Evolutionary conservation across 805 yeast species (phyloP).

Genomic region (Danielozyma ontarioensis): DNA sequence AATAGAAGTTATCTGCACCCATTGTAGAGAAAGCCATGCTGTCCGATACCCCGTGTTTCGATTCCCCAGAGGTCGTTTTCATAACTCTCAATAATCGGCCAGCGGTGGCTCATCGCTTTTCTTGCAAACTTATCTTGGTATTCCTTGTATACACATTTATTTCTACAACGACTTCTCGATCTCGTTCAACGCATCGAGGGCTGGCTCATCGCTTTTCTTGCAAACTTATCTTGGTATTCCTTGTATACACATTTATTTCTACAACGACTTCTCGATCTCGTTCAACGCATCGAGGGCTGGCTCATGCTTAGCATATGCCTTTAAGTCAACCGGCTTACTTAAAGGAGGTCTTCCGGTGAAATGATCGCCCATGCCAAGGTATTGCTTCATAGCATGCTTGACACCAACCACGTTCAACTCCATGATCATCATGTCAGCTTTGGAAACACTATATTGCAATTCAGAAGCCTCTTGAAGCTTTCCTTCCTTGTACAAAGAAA

Average conservation of each 20-base stretch:
- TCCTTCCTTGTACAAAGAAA: slow-evolving; percentile 9
- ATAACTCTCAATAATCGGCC: no score
- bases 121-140: no score
- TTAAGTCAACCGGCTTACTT: slow-evolving; percentile 4
- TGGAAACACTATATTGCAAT: slow-evolving; percentile 15
- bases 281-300: slow-evolving; percentile 3
- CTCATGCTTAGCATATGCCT: slow-evolving; percentile 9
- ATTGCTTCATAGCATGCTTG: slow-evolving; percentile 15
- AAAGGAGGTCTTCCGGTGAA: slow-evolving; percentile 28
- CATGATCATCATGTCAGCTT: slow-evolving; percentile 19
- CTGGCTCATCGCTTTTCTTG: no score
- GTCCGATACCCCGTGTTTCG: no score
- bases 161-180: slow-evolving; percentile 5
- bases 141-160: no score
- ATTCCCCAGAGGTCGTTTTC: no score
- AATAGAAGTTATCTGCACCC: no score
- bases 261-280: slow-evolving; percentile 4
- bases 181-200: slow-evolving; percentile 2
- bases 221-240: no score
- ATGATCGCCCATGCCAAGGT: slow-evolving; percentile 18
- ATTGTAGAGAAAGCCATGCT: no score
- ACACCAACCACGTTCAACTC: slow-evolving; percentile 28
- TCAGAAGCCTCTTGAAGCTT: slow-evolving; percentile 13
- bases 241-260: no score
- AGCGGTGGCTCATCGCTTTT: no score